Percentiles rank a stretch among this genome's conserved stretches.
These are phyloP conservation scores for Eremochloa ophiuroides DNA, from an alignment of 176 grass and related monocot genomes.

Conservation along the genomic window DNA sequence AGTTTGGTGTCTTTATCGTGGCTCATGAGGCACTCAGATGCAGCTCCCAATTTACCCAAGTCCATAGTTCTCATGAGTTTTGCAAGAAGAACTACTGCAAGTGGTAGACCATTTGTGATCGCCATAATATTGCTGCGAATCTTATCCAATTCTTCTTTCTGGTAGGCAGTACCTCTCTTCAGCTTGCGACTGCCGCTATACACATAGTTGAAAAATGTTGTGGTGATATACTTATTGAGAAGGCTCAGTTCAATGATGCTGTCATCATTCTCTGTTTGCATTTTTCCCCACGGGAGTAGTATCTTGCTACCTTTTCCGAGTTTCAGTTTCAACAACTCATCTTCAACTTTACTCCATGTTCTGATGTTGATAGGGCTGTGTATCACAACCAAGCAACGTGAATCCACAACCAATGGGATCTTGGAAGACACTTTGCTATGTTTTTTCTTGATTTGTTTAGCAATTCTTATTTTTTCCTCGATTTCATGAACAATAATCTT, in stretches of 20 bases:
- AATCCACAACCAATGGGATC: background rate
- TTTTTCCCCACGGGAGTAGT: background rate
- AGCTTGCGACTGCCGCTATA: too few relatives aligned
- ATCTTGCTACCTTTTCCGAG: background rate
- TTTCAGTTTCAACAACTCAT: too few relatives aligned
- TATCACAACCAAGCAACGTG: background rate
- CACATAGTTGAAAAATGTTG: background rate
- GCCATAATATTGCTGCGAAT: background rate
- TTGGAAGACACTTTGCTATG: too few relatives aligned
- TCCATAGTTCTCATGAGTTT: conserved; percentile 1
- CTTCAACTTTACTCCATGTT: background rate
- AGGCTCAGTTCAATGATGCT: background rate
- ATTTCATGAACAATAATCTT: too few relatives aligned
- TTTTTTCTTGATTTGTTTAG: background rate
- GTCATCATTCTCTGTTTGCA: background rate
- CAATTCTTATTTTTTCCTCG: too few relatives aligned
- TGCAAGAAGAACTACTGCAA: background rate
- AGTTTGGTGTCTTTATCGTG: background rate
- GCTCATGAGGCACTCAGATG: background rate
- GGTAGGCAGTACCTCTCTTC: background rate
- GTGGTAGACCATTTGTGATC: background rate
- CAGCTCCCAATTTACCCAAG: background rate
- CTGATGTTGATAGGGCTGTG: background rate
- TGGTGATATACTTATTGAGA: background rate
- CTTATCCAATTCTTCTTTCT: background rate